phyloP scores from a whole-genome alignment of 768 basidiomycete genomes.

The Chalciporus chontae region DNA sequence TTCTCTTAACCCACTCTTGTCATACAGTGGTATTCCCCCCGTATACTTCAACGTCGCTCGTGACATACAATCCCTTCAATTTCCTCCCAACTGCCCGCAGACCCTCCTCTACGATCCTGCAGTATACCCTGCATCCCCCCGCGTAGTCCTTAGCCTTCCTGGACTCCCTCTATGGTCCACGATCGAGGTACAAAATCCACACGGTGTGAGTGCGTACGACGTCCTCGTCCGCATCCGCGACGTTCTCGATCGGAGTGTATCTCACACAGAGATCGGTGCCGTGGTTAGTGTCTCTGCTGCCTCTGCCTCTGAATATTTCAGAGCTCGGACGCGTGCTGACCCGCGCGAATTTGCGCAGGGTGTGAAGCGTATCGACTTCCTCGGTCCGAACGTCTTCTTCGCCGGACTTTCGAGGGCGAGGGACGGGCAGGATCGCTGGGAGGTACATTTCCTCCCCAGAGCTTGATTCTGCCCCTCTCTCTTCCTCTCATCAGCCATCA shows the following conservation, averaged over 20 bases:
- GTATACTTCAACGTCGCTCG: constrained; percentile 25
- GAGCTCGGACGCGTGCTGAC: constrained; percentile 27
- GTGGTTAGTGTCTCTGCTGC: constrained; percentile 21
- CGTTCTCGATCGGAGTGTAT: constrained; percentile 23
- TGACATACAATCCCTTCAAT: constrained; percentile 23
- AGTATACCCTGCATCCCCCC: constrained; percentile 16
- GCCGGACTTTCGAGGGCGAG: constrained; percentile 27
- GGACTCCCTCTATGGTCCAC: constrained; percentile 25
- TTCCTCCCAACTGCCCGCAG: constrained; percentile 15
- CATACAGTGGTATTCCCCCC: constrained; percentile 13
- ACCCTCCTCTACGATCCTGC: constrained; percentile 20
- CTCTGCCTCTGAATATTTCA: constrained; percentile 27
- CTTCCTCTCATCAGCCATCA: not conserved
- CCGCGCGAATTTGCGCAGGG: constrained; percentile 37
- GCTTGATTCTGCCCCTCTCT: constrained; percentile 8
- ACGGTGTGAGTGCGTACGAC: constrained; percentile 27
- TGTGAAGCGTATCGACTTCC: constrained; percentile 38
- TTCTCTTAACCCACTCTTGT: constrained; percentile 25
- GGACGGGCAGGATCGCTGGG: constrained; percentile 28
- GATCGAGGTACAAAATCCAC: constrained; percentile 29
- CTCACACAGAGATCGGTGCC: constrained; percentile 22
- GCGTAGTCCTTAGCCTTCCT: constrained; percentile 19
- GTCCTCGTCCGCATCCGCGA: constrained; percentile 28
- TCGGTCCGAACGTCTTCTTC: constrained; percentile 31
- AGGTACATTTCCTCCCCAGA: constrained; percentile 21